Percentiles rank a stretch among this genome's conserved stretches.
phyloP scores from a whole-genome alignment of 306 rosid genomes.

The Glycine latifolia region DNA sequence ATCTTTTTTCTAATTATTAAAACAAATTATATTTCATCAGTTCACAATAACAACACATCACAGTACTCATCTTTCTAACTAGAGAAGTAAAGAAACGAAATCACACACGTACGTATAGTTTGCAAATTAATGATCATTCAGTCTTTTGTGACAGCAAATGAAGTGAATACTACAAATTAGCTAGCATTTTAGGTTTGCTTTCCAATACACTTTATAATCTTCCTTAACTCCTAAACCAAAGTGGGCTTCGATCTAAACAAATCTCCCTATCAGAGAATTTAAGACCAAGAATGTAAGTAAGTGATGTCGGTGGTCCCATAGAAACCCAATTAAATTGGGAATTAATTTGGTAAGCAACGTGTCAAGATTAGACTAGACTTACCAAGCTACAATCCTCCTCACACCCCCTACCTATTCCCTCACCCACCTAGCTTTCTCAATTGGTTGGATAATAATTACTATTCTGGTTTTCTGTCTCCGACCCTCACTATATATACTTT shows the following conservation, averaged over 20 bases:
- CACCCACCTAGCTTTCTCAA: neutral
- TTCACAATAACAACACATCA: no score
- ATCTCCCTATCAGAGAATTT: constrained; percentile 41
- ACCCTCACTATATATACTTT: neutral
- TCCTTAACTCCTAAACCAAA: neutral
- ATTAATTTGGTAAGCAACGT: constrained; percentile 58
- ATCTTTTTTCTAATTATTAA: no score
- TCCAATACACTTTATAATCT: neutral
- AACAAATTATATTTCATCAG: no score
- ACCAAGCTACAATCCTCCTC: constrained; percentile 43
- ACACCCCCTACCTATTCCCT: neutral
- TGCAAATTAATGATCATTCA: neutral
- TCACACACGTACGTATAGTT: neutral
- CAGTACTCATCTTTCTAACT: no score
- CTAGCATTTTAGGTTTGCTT: neutral
- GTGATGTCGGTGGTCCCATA: constrained; percentile 56
- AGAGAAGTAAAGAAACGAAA: neutral
- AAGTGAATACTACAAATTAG: neutral
- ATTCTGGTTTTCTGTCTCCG: neutral
- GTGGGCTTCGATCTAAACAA: neutral
- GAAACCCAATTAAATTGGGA: constrained; percentile 48
- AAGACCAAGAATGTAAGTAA: constrained; percentile 39
- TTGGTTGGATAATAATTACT: neutral
- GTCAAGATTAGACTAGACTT: constrained; percentile 58
- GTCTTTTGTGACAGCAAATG: neutral